These are phyloP conservation scores for Geosiphon pyriformis DNA, from an alignment of 192 early-diverging fungal species.

Conservation along the genomic window DNA sequence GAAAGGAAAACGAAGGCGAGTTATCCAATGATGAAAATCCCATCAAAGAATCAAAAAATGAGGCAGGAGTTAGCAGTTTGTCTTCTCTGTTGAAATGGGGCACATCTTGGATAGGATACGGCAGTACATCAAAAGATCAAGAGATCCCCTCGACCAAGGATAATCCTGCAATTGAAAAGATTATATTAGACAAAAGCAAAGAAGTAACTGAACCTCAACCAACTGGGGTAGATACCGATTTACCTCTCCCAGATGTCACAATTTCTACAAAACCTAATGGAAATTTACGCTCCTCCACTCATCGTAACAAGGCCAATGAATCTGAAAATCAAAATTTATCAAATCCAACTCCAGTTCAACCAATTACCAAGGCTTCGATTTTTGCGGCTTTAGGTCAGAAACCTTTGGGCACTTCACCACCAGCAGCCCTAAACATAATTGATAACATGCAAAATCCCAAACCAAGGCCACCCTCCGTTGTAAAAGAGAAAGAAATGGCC, in stretches of 20 bases:
- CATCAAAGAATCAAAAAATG: background rate
- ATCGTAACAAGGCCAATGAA: background rate
- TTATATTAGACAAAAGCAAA: background rate
- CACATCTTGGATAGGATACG: constrained; percentile 9
- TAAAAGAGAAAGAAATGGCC: background rate
- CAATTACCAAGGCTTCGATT: constrained; percentile 4
- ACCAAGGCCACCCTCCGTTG: background rate
- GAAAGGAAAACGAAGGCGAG: background rate
- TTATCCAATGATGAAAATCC: background rate
- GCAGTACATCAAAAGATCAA: background rate
- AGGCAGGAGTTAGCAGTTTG: background rate
- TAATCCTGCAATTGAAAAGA: background rate
- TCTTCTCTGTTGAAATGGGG: constrained; percentile 21
- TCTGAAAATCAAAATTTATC: too few species aligned
- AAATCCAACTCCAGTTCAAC: background rate
- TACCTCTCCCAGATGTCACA: too few species aligned
- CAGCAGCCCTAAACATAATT: too few species aligned
- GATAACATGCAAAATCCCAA: too few species aligned
- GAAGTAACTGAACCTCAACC: background rate
- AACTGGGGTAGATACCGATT: too few species aligned
- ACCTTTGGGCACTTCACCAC: background rate
- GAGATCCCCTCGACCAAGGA: background rate
- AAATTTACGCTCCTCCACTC: background rate
- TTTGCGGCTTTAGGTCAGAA: constrained; percentile 6
- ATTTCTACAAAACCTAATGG: background rate